Conservation (phyloP, 768 basidiomycete species). For the Lyophyllum atratum region DNA sequence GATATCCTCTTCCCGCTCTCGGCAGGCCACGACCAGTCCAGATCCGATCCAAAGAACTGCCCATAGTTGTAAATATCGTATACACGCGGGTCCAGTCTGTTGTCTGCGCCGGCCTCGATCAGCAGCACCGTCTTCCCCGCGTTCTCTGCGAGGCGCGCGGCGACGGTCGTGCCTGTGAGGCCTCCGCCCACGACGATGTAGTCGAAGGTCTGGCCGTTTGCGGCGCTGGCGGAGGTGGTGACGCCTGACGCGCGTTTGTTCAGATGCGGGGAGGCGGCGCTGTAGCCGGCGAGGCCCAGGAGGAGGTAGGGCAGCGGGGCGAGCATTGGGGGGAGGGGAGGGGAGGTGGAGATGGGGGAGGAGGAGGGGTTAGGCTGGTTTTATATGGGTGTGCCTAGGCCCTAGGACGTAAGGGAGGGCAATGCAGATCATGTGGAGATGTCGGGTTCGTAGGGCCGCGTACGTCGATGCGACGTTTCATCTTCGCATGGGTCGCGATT, state of each 20-base stretch:
- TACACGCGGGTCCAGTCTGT: conserved; percentile 43
- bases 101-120: conserved; percentile 53
- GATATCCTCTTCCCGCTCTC: conserved; percentile 40
- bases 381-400: not conserved
- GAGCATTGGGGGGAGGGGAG: conserved; percentile 2
- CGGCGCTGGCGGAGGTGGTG: conserved; percentile 30
- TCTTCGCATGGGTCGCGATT: not conserved
- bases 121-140: conserved; percentile 42
- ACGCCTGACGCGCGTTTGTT: conserved; percentile 34
- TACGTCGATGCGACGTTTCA: not conserved
- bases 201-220: conserved; percentile 40
- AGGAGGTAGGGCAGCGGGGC: conserved; percentile 1
- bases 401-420: not conserved
- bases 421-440: not conserved
- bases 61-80: conserved; percentile 49
- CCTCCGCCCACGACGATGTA: conserved; percentile 50
- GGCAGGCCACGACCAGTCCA: conserved; percentile 50
- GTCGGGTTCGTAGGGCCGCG: not conserved
- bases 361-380: not conserved
- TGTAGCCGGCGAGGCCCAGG: conserved; percentile 11
- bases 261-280: conserved; percentile 21
- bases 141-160: conserved; percentile 48
- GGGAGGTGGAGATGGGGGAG: not conserved
- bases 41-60: conserved; percentile 38
- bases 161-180: conserved; percentile 49